Evolutionary conservation across 164 flowering plant species (phyloP), one percentile per base, ranked within the genome.

Genomic region (Kingdonia uniflora): DNA sequence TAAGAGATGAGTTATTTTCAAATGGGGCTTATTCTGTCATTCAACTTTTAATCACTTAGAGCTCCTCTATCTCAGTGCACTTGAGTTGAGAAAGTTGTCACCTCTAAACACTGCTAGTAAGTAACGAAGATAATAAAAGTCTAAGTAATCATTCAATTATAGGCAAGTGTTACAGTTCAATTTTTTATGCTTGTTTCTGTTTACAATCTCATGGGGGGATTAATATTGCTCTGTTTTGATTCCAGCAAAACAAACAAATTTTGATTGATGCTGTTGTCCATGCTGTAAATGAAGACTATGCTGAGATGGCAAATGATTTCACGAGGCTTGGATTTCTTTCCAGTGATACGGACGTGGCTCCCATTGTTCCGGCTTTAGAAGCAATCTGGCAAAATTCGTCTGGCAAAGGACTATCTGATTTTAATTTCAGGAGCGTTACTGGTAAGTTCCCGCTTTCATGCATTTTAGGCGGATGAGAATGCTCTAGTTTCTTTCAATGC

Each of bases 221-320:
- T 17, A 42, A 6, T 51, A 53, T 58, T 16, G 11, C 25, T 55
- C 10, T 14, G 25, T 15, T 42, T 52, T 45, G 20, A 51, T 63
- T 59, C 47, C 88, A 92, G 98, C 96, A 74, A 85, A 92, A 92
- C 67, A 92, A 92, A 56, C 94, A 92, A 74, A 85, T 92, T 56
- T 64, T 92, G 74, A 92, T 92, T 46, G 98, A 92, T 77, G 98
- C 98, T 69, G 96, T 92, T 63, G 98, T 92, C 59, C 98, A 92
- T 77, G 98, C 98, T 69, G 98, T 92, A 20, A 92, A 92, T 68
- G 98, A 92, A 71, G 98, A 92, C 62, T 92, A 92, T 71, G 75
- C 38, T 64, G 98, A 92, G 77, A 92, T 92, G 98, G 98, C 98
- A 53, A 87, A 87, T 73, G 98, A 92, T 71, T 87, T 92, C 74